phyloP scores from a whole-genome alignment of 306 rosid species.

The Quercus glauca region DNA sequence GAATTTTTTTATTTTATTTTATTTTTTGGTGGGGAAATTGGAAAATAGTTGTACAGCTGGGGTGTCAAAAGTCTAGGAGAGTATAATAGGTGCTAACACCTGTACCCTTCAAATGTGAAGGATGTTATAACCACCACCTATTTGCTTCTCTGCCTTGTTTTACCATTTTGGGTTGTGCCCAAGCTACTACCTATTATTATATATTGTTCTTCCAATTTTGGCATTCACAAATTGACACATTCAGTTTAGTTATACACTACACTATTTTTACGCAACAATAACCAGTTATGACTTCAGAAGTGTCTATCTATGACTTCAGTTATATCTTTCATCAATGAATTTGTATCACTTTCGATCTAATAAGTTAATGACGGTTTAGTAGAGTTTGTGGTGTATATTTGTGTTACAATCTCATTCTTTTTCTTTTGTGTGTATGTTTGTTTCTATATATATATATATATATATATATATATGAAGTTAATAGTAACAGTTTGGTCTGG shows the following conservation, averaged over 20 bases:
- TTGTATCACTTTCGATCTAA: too few species aligned
- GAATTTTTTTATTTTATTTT: neutral
- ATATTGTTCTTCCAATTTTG: neutral
- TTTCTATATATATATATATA: too few species aligned
- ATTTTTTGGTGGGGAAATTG: neutral
- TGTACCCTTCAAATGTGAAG: slow-evolving; percentile 29
- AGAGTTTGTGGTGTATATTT: too few species aligned
- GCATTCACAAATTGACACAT: neutral
- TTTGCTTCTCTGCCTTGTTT: neutral
- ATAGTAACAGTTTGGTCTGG: too few species aligned
- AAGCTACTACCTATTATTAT: neutral
- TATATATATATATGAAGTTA: too few species aligned
- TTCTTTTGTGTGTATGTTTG: too few species aligned
- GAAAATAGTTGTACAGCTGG: slow-evolving; percentile 5
- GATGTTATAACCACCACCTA: slow-evolving; percentile 21
- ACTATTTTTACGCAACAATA: neutral
- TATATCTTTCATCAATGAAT: too few species aligned
- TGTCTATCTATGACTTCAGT: too few species aligned
- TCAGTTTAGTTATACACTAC: neutral
- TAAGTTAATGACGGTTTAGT: too few species aligned
- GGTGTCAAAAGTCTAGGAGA: neutral
- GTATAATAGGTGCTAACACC: slow-evolving; percentile 23
- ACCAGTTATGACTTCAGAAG: too few species aligned
- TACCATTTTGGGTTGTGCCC: neutral
- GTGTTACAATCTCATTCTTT: too few species aligned